Base-by-base conservation (phyloP, 768 basidiomycete genomes). In the Hebeloma cylindrosporum region DNA sequence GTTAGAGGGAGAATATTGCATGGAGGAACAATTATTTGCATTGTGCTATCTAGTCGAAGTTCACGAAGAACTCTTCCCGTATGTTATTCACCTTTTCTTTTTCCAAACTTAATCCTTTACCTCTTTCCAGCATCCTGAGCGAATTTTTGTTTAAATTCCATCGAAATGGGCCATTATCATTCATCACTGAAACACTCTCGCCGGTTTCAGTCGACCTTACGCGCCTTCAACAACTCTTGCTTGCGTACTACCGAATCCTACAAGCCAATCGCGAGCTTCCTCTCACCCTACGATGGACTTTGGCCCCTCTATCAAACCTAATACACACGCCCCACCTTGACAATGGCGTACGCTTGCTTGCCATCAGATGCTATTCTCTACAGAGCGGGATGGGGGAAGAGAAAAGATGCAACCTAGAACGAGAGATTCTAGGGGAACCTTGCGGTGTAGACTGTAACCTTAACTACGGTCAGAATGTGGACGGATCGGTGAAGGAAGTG, bases 171-270 rank as follows among this genome's bases (percentile, higher is more conserved):
- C 85, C 83, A 2, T 60, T 93, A 7, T 60, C 68, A 2, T 68
- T 74, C 59, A 56, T 81, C 14, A 54, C 69, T 4, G 53, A 68
- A 33, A 45, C 56, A 7, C 45, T 66, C 3, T 58, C 60, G n/a
- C 47, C 56, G 2, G 47, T 72, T 4, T 56, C 66, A 2, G 45
- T 70, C 36, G 72, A 82, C 27, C 42, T 62, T 4, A 56, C 58
- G 14, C 72, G 74, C n/a, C 65, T 93, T 9, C 88, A 93, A 17
- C 71, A 72, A 38, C 62, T 87, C 0, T 75, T 96, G 23, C 71
- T 95, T 32, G 79, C 88, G 1, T 90, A 93, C 57, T 88, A 88
- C 59, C 83, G 93, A 28, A 74, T 95, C 37, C 71, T 93, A 13
- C 74, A 77, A 58, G 81, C 81, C 17, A 92, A 89, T 60, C 80